Percentiles rank a stretch among this genome's conserved stretches.
Evolutionary conservation across 2,329 filamentous ascomycete genomes (phyloP).

Genomic region (Elsinoe ampelina): DNA sequence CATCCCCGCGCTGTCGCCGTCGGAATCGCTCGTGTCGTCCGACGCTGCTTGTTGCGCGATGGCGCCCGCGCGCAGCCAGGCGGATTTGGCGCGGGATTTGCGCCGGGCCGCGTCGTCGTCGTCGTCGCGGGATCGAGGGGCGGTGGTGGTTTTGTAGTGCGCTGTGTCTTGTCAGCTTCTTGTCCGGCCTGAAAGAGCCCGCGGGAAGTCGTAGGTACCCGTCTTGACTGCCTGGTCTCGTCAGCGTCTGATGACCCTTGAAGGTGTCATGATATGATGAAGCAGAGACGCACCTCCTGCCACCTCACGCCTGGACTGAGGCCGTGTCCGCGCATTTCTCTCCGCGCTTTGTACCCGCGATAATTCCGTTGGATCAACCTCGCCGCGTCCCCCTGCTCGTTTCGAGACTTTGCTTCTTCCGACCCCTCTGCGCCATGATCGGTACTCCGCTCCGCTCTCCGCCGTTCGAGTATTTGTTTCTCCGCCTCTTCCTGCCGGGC

Average conservation of each 20-base stretch:
- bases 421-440: slow-evolving; percentile 13
- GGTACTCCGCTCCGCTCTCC: slow-evolving; percentile 14
- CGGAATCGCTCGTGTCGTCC: slow-evolving; percentile 47
- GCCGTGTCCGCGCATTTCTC: slow-evolving; percentile 60
- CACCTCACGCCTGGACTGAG: slow-evolving; percentile 63
- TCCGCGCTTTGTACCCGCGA: slow-evolving; percentile 62
- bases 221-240: slow-evolving; percentile 25
- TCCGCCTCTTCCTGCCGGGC: slow-evolving; percentile 26
- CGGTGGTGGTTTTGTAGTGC: slow-evolving; percentile 44
- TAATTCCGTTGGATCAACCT: slow-evolving; percentile 51
- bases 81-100: slow-evolving; percentile 35
- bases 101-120: slow-evolving; percentile 25
- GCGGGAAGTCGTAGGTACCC: no score
- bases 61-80: slow-evolving; percentile 66
- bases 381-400: slow-evolving; percentile 20
- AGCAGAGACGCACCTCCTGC: slow-evolving; percentile 48
- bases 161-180: slow-evolving; percentile 33
- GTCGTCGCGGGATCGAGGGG: slow-evolving; percentile 31
- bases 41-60: slow-evolving; percentile 64
- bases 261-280: slow-evolving; percentile 15
- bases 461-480: slow-evolving; percentile 19
- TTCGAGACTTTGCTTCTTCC: slow-evolving; percentile 13
- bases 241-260: slow-evolving; percentile 14
- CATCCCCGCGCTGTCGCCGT: slow-evolving; percentile 35
- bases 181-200: no score